Percentiles rank a stretch among this genome's conserved stretches.
Evolutionary conservation across 768 basidiomycete genomes (phyloP).

Genomic region (Lentinus tigrinus): DNA sequence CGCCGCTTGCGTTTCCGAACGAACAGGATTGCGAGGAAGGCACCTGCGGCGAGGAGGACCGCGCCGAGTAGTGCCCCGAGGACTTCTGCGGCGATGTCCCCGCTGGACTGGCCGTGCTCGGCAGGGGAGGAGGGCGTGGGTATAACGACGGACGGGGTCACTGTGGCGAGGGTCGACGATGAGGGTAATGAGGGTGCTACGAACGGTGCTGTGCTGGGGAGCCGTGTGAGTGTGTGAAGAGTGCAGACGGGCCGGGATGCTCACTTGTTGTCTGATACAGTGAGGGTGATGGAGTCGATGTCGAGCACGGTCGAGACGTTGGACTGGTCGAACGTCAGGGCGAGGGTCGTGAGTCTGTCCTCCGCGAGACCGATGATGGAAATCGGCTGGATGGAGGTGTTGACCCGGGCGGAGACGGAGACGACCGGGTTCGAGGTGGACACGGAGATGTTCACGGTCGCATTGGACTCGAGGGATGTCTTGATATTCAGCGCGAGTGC

Average conservation of each 20-base stretch:
- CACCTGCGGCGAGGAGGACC: background rate
- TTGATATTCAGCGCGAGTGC: conserved; percentile 15
- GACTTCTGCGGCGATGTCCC: conserved; percentile 20
- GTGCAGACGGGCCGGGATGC: background rate
- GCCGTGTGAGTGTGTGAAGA: background rate
- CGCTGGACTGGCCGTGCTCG: conserved; percentile 9
- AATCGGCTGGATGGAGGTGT: conserved; percentile 17
- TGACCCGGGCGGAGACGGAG: conserved; percentile 16
- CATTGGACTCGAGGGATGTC: conserved; percentile 14
- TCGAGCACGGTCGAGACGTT: conserved; percentile 13
- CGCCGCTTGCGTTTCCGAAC: conserved; percentile 7
- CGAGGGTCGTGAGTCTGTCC: conserved; percentile 19
- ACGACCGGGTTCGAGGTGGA: conserved; percentile 15
- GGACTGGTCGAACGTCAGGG: conserved; percentile 14
- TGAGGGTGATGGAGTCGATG: conserved; percentile 19
- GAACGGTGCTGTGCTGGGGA: conserved; percentile 18
- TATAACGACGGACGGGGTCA: conserved; percentile 11
- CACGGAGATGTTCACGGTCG: conserved; percentile 18
- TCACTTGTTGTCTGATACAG: conserved; percentile 19
- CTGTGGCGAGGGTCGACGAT: conserved; percentile 10
- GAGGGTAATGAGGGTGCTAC: conserved; percentile 15
- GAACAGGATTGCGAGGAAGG: background rate
- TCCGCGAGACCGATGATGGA: conserved; percentile 17
- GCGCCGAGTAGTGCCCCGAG: conserved; percentile 19
- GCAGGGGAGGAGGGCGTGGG: background rate